A percentile compares a stretch with the other conserved stretches of the same genome.
Conservation (phyloP, 805 yeast species). For the Suhomyces pyralidae region DNA sequence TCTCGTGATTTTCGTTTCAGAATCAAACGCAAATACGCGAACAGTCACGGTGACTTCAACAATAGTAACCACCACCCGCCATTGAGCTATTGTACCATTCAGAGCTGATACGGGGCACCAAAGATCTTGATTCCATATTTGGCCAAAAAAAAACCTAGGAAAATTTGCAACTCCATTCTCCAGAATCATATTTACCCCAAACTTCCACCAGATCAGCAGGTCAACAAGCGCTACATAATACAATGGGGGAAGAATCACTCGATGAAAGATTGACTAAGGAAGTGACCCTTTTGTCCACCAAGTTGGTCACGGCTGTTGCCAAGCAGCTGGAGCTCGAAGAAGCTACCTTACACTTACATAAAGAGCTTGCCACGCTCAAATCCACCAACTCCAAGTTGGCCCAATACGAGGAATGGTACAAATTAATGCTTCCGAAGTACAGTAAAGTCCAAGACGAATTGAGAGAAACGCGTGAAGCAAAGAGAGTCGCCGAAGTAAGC, state of each 20-base stretch:
- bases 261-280: constrained; percentile 49
- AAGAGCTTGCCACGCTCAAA: constrained; percentile 31
- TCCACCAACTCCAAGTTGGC: constrained; percentile 20
- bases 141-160: neutral
- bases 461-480: constrained; percentile 24
- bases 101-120: neutral
- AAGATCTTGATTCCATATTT: neutral
- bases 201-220: neutral
- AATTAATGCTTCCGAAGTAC: constrained; percentile 28
- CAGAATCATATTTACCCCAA: neutral
- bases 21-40: neutral
- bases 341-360: constrained; percentile 36
- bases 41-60: neutral
- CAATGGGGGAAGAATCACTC: constrained; percentile 11
- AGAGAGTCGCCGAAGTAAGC: constrained; percentile 54
- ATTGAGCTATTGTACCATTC: neutral
- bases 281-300: constrained; percentile 56
- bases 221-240: neutral
- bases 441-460: constrained; percentile 26
- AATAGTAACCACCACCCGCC: neutral
- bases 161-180: neutral
- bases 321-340: constrained; percentile 57
- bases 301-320: constrained; percentile 57
- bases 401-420: constrained; percentile 20
- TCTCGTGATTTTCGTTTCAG: neutral